Conservation (phyloP, 2,329 filamentous ascomycete genomes). For the Trichoderma simmonsii region DNA sequence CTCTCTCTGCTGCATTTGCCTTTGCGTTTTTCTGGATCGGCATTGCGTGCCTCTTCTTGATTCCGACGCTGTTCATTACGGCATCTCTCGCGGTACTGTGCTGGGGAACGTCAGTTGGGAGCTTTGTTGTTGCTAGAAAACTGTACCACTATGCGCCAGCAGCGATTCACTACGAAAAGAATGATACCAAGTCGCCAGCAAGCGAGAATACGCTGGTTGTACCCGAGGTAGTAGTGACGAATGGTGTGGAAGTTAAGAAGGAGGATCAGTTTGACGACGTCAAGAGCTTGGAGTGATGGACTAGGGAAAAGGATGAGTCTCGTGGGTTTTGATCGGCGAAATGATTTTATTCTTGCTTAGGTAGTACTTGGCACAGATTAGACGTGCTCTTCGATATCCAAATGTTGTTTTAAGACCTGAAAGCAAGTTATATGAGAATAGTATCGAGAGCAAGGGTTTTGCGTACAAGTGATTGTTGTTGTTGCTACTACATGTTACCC, state of each 20-base stretch:
- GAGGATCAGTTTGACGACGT: background rate
- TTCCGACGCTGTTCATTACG: slow-evolving; percentile 66
- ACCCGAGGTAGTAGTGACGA: background rate
- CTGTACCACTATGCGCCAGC: slow-evolving; percentile 39
- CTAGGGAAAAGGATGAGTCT: background rate
- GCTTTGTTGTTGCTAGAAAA: slow-evolving; percentile 51
- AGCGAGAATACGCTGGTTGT: background rate
- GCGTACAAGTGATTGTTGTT: background rate
- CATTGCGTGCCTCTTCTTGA: slow-evolving; percentile 62
- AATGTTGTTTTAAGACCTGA: background rate
- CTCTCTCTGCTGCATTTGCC: slow-evolving; percentile 57
- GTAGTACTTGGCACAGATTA: background rate
- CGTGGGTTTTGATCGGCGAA: background rate
- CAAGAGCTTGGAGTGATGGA: background rate
- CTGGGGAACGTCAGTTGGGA: slow-evolving; percentile 65
- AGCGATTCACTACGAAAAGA: slow-evolving; percentile 1
- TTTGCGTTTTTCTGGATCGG: slow-evolving; percentile 68
- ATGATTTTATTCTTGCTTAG: background rate
- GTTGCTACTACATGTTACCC: background rate
- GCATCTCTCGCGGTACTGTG: slow-evolving; percentile 59
- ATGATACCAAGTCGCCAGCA: background rate
- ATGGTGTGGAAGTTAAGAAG: background rate
- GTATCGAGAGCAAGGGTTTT: no score
- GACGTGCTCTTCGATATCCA: background rate
- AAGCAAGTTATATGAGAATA: no score